Conservation (phyloP, 2,329 filamentous ascomycete genomes). For the Coniochaeta hoffmannii region DNA sequence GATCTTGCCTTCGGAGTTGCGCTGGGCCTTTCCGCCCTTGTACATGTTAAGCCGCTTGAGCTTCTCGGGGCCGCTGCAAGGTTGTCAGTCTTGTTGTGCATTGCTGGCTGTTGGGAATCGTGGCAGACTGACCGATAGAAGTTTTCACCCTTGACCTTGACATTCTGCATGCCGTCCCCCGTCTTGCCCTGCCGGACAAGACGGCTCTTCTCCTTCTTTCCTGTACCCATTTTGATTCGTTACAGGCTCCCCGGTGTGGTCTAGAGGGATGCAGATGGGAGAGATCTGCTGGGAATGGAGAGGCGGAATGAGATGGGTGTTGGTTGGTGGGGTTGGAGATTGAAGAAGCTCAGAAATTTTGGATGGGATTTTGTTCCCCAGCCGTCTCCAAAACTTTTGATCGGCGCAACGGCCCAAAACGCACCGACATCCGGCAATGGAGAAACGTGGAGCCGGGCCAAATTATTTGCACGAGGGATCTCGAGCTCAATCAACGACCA, state of each 20-base stretch:
- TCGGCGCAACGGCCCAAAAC: background rate
- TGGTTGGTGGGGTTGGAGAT: background rate
- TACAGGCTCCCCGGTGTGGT: constrained; percentile 9
- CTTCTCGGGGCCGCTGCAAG: constrained; percentile 63
- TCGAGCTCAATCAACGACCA: constrained; percentile 1
- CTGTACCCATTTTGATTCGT: constrained; percentile 63
- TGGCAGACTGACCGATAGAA: constrained; percentile 62
- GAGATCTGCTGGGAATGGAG: background rate
- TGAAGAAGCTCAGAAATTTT: constrained; percentile 2
- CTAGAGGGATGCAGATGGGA: constrained; percentile 14
- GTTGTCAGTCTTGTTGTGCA: background rate
- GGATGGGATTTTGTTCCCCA: background rate
- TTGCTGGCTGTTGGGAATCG: background rate
- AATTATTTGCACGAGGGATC: background rate
- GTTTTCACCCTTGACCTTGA: constrained; percentile 93
- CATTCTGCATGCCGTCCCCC: constrained; percentile 82
- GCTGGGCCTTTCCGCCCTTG: constrained; percentile 76
- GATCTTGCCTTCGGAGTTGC: constrained; percentile 78
- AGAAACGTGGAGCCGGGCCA: background rate
- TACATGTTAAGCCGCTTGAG: constrained; percentile 84
- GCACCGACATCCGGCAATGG: background rate
- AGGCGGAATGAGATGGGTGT: background rate
- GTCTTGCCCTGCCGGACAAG: constrained; percentile 79
- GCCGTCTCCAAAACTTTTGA: background rate
- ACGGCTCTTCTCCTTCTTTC: constrained; percentile 84